A percentile compares a stretch with the other conserved stretches of the same genome.
phyloP scores from a whole-genome alignment of 306 rosid species.

The Sophora flavescens region DNA sequence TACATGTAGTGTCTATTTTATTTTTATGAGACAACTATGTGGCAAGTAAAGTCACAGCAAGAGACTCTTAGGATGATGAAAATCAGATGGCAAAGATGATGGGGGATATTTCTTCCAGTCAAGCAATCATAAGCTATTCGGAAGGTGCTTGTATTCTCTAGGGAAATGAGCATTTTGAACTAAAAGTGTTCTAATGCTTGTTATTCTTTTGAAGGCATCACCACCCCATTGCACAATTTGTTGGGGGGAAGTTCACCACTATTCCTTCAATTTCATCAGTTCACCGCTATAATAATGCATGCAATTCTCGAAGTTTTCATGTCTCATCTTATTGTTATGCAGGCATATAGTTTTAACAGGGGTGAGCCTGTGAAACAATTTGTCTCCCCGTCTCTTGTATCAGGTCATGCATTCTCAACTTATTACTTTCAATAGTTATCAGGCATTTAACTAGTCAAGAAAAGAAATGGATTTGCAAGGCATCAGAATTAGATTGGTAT shows the following conservation, averaged over 20 bases:
- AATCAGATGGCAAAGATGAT: constrained; percentile 33
- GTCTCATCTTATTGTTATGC: too few species aligned
- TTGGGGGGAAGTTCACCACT: background rate
- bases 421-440: too few species aligned
- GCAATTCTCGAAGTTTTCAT: too few species aligned
- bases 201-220: constrained; percentile 17
- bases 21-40: too few species aligned
- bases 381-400: too few species aligned
- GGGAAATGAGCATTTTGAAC: background rate
- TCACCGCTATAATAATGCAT: background rate
- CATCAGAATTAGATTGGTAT: too few species aligned
- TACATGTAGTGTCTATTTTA: too few species aligned
- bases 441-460: too few species aligned
- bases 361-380: too few species aligned
- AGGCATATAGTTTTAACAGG: too few species aligned
- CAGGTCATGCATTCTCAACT: too few species aligned
- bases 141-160: constrained; percentile 24
- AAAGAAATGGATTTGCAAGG: too few species aligned
- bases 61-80: background rate
- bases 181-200: constrained; percentile 17
- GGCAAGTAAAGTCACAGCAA: constrained; percentile 32
- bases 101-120: constrained; percentile 37
- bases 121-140: constrained; percentile 31
- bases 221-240: background rate
- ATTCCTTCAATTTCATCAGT: constrained; percentile 34